Conservation (phyloP, 805 yeast species). For the Saccharomyces kudriavzevii region DNA sequence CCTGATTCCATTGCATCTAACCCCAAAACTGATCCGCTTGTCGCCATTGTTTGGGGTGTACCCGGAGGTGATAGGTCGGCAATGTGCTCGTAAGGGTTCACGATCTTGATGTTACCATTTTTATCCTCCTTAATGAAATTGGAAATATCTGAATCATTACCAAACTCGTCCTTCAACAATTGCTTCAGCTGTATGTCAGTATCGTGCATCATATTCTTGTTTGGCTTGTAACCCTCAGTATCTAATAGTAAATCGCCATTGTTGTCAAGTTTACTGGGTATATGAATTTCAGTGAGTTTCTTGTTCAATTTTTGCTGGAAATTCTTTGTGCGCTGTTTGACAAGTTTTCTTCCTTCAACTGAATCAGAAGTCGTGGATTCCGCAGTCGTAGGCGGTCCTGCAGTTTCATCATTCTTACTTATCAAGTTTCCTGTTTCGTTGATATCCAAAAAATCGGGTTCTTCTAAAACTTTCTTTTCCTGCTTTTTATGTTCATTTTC, state of each 20-base stretch:
- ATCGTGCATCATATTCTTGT: conserved; percentile 63
- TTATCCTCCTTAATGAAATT: conserved; percentile 48
- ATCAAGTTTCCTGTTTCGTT: conserved; percentile 6
- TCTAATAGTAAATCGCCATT: conserved; percentile 87
- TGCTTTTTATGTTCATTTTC: conserved; percentile 2
- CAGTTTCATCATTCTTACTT: background rate
- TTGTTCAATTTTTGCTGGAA: conserved; percentile 44
- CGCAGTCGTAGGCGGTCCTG: conserved; percentile 5
- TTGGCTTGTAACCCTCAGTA: conserved; percentile 93
- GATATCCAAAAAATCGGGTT: conserved; percentile 30
- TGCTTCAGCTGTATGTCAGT: conserved; percentile 70
- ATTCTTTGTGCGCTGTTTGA: conserved; percentile 6
- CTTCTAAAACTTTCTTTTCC: conserved; percentile 16
- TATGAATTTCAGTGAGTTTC: conserved; percentile 59
- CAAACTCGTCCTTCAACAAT: conserved; percentile 69
- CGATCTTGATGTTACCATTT: conserved; percentile 60
- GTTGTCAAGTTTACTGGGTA: conserved; percentile 79
- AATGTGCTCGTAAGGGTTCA: conserved; percentile 27
- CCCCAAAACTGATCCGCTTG: background rate
- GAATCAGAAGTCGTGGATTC: background rate
- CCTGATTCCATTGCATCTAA: background rate
- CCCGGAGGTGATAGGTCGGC: conserved; percentile 14
- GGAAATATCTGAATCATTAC: conserved; percentile 40
- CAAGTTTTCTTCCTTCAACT: background rate
- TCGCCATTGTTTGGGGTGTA: conserved; percentile 14